Conservation (phyloP, 225 moss, liverwort and hornwort genomes). For the Neckera pumila region DNA sequence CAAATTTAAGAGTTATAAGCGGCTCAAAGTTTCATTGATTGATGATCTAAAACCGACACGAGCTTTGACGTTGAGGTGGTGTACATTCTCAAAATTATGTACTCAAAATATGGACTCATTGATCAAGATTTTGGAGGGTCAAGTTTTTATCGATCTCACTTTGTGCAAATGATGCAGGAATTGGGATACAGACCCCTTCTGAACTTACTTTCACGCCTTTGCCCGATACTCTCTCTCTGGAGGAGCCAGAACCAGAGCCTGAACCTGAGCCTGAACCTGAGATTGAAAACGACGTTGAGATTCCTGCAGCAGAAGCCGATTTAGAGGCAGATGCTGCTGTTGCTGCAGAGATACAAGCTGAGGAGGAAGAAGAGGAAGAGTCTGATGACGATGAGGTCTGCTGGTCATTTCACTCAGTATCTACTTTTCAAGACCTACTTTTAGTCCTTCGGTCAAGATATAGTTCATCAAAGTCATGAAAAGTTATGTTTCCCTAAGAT, state of each 20-base stretch:
- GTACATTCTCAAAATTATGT: neutral
- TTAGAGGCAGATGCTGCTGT: constrained; percentile 19
- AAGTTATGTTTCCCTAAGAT: neutral
- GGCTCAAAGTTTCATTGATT: neutral
- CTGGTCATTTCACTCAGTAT: neutral
- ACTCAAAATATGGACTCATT: neutral
- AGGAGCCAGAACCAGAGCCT: neutral
- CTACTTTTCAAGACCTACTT: neutral
- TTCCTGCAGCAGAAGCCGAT: constrained; percentile 24
- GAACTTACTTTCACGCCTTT: constrained; percentile 37
- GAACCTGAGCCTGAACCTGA: neutral
- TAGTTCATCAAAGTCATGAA: neutral
- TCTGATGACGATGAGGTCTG: constrained; percentile 47
- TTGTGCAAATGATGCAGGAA: constrained; percentile 11
- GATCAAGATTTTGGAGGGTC: neutral
- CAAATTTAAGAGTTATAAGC: neutral
- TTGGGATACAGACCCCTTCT: constrained; percentile 31
- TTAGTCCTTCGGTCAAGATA: neutral
- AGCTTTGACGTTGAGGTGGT: neutral
- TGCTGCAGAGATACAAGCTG: constrained; percentile 25
- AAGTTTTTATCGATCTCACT: neutral
- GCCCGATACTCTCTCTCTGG: constrained; percentile 12
- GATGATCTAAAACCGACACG: neutral
- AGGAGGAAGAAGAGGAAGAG: constrained; percentile 51
- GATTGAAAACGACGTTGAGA: constrained; percentile 2